Base-by-base conservation (phyloP, 768 basidiomycete species). In the Boletus tomentosulus region DNA sequence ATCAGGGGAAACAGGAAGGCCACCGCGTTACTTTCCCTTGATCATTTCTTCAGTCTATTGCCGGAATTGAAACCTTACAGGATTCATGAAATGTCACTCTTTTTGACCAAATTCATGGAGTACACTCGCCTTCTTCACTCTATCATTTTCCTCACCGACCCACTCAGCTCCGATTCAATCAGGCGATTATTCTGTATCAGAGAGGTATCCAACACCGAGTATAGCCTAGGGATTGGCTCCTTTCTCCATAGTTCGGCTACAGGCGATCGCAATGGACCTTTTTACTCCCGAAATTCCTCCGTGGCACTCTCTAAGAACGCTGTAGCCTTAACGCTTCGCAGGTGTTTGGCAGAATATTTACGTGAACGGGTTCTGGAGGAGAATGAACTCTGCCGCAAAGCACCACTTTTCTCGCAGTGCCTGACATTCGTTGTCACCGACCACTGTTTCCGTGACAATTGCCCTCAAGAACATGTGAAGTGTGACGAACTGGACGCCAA, bases 381-480 rank as follows among this genome's bases (percentile, higher is more conserved):
- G 58, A 69, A 74, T 16, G 50, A 63, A 6, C 39, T 62, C 4
- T 77, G 74, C 51, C 59, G 48, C 53, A 38, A 57, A 11, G 62
- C 71, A 1, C 46, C 49, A 0, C 69, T 68, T 6, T 73, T 80
- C 41, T 68, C 68, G 1, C 73, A 72, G 2, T 82, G 81, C 51
- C 61, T n/a, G n/a, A n/a, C 56, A 1, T 73, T 61, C 51, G 59
- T 67, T 4, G 46, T 73, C 16, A 60, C 56, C 37, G 67, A 62
- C 1, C 38, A 55, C 2, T 83, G 82, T 58, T 53, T 63, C 19
- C 56, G 60, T 6, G 5, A 1, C 0, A 34, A 56, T 4, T 83
- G 82, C 54, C 64, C 63, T 4, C 64, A 70, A 35, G 66, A 72
- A 15, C 81, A 82, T 52, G 48, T 71, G n/a, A n/a, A n/a, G n/a